Base-by-base conservation (phyloP, 2,329 filamentous ascomycete species). In the Aureobasidium sp. region DNA sequence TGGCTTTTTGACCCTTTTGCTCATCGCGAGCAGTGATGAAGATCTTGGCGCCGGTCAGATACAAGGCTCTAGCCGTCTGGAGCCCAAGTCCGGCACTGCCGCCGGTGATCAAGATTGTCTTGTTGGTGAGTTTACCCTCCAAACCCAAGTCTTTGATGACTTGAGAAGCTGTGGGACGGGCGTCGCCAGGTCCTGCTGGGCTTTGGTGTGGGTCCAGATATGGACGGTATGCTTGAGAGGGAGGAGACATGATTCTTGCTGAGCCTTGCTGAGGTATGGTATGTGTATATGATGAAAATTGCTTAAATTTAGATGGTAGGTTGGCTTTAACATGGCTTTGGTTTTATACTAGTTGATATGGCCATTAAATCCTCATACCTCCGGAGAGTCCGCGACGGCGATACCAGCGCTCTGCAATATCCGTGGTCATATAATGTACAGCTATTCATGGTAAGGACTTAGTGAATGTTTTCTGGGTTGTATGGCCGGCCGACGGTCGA, bases 41-140 rank as follows among this genome's bases (percentile, higher is more conserved):
- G 47, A 80, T 65, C 34, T 69, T 77, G 17, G 79, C 78, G 6
- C 79, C 79, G 0, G 81, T 78, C 17, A 73, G 67, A 55, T 70
- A 71, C 13, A 83, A 71, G 1, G 79, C 79, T n/a, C 72, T 71
- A 2, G 72, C 76, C 2, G 77, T 79, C 63, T 80, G 74, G 32
- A 76, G 64, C 10, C 78, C 78, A 26, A 80, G 71, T 1, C 78
- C 78, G 15, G 75, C 71, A 0, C 76, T 78, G 69, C 68, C 70
- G 24, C 79, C 79, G 0, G 78, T 80, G 48, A 81, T 72, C n/a
- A 80, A 64, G 12, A 75, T 67, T n/a, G 75, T 72, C 52, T 75
- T 76, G 53, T 69, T 73, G 1, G 61, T 57, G 43, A 76, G 71
- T 24, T 69, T 74, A 47, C 71, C 71, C 9, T 71, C 65, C 17